Evolutionary conservation across 2,329 filamentous ascomycete species (phyloP).

Genomic region (Pyricularia pennisetigena): DNA sequence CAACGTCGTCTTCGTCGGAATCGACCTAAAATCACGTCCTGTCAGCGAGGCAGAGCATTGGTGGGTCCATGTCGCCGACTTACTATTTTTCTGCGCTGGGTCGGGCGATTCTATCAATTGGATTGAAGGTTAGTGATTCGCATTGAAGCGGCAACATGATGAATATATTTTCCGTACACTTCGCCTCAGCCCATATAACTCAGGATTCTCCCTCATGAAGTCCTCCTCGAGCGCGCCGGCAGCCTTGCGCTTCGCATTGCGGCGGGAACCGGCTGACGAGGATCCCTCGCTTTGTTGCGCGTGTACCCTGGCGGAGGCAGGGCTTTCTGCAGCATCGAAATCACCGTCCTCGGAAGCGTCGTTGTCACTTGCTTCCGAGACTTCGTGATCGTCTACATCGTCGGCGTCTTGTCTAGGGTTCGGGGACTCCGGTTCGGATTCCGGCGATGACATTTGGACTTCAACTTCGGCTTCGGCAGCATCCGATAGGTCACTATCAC

Average conservation of each 20-base stretch:
- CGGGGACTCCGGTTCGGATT: conserved; percentile 19
- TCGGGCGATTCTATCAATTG: conserved; percentile 39
- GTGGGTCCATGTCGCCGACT: conserved; percentile 15
- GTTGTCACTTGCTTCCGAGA: conserved; percentile 36
- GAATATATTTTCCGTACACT: conserved; percentile 52
- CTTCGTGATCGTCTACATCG: conserved; percentile 29
- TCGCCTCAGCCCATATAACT: conserved; percentile 86
- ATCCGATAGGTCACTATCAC: conserved; percentile 72
- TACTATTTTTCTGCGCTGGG: conserved; percentile 49
- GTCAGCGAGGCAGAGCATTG: conserved; percentile 9
- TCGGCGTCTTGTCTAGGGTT: conserved; percentile 21
- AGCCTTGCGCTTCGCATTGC: conserved; percentile 64
- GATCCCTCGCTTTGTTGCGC: conserved; percentile 45
- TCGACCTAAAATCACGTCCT: conserved; percentile 29
- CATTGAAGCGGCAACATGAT: neutral
- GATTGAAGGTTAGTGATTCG: conserved; percentile 7
- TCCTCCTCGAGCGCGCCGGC: conserved; percentile 59
- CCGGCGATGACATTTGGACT: conserved; percentile 17
- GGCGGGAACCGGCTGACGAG: conserved; percentile 60
- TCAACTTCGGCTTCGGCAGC: conserved; percentile 29
- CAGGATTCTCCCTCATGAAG: conserved; percentile 83
- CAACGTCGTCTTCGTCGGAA: conserved; percentile 36
- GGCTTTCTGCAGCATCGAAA: conserved; percentile 62
- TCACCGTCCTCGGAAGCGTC: conserved; percentile 60
- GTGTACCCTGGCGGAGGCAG: conserved; percentile 36